Evolutionary conservation across 768 basidiomycete genomes (phyloP).

Genomic region (Tylopilus plumbeoviolaceoides): DNA sequence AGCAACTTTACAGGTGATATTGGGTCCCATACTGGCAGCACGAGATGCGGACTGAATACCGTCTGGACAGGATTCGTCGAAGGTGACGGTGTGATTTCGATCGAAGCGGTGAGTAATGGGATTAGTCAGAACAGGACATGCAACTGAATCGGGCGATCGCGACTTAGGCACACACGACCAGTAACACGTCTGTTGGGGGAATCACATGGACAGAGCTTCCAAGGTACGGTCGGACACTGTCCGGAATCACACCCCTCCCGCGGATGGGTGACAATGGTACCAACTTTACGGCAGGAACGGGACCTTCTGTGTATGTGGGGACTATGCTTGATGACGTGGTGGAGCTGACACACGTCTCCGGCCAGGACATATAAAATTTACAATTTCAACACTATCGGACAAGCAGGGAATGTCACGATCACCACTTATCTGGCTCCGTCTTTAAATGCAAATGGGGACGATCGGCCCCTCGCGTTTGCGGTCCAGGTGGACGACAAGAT

Average conservation of each 20-base stretch:
- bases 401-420: background rate
- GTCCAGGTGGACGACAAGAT: background rate
- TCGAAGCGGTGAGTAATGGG: constrained; percentile 45
- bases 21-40: too few species aligned
- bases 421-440: too few species aligned
- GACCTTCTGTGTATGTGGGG: constrained; percentile 16
- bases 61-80: constrained; percentile 28
- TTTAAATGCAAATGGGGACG: too few species aligned
- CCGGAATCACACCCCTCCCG: constrained; percentile 53
- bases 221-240: constrained; percentile 32
- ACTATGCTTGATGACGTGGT: background rate
- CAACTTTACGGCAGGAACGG: constrained; percentile 45
- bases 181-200: constrained; percentile 44
- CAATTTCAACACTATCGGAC: constrained; percentile 2
- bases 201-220: constrained; percentile 45
- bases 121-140: background rate
- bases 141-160: background rate
- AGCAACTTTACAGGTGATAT: background rate
- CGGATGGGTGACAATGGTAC: too few species aligned
- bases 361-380: constrained; percentile 34
- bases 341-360: background rate
- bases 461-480: background rate
- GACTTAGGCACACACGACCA: background rate
- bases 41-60: constrained; percentile 24
- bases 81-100: constrained; percentile 57